Percentiles rank a stretch among this genome's conserved stretches.
Evolutionary conservation across 2,329 filamentous ascomycete species (phyloP).

Genomic region (Exutisphaerella laricina): DNA sequence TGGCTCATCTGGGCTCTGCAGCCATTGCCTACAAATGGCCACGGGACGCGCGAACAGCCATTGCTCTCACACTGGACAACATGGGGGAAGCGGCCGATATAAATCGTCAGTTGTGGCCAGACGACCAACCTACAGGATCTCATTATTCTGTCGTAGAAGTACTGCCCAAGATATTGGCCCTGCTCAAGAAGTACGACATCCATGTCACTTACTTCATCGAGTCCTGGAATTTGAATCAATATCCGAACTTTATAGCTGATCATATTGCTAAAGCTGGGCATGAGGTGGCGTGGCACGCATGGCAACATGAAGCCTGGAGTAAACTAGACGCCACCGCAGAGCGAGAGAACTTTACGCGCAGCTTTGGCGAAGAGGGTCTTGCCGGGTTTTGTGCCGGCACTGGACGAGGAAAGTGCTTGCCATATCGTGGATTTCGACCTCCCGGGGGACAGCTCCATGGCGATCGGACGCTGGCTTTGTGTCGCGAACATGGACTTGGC

Average conservation of each 20-base stretch:
- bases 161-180: conserved; percentile 26
- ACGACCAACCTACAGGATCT: conserved; percentile 23
- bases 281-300: conserved; percentile 33
- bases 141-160: conserved; percentile 29
- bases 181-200: conserved; percentile 27
- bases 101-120: conserved; percentile 28
- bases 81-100: conserved; percentile 35
- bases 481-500: conserved; percentile 26
- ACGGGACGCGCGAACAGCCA: conserved; percentile 23
- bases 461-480: conserved; percentile 28
- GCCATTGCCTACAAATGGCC: conserved; percentile 24
- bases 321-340: conserved; percentile 23
- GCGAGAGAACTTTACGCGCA: conserved; percentile 25
- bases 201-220: conserved; percentile 32
- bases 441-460: conserved; percentile 31
- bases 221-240: conserved; percentile 29
- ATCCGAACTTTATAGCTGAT: conserved; percentile 20
- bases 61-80: conserved; percentile 33
- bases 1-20: neutral
- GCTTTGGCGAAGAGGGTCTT: conserved; percentile 25
- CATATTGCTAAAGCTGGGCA: conserved; percentile 25
- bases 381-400: conserved; percentile 14
- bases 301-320: conserved; percentile 33
- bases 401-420: conserved; percentile 12
- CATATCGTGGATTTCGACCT: conserved; percentile 31